phyloP scores from a whole-genome alignment of 1,284 basidiomycete species.

The Austroboletus niveus region DNA sequence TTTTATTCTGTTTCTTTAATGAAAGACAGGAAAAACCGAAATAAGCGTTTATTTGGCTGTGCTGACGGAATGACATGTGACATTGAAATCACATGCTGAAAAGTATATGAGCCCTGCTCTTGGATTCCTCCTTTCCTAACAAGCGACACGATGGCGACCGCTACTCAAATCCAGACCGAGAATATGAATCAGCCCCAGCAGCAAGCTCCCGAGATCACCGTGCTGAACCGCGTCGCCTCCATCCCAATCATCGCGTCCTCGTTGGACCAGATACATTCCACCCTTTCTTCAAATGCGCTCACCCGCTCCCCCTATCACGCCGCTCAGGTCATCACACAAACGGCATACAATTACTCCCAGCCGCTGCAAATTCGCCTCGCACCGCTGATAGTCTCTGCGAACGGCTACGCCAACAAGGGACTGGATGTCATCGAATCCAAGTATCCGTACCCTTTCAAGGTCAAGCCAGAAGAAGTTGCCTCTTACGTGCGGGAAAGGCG shows the following conservation, averaged over 20 bases:
- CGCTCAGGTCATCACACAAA: constrained; percentile 56
- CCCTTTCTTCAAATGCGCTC: constrained; percentile 56
- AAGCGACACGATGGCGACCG: constrained; percentile 37
- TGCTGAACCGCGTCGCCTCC: constrained; percentile 58
- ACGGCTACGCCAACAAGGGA: constrained; percentile 67
- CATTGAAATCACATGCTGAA: constrained; percentile 25
- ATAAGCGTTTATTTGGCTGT: too few species aligned
- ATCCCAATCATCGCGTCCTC: constrained; percentile 70
- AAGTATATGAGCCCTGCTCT: constrained; percentile 32
- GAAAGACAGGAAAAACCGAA: too few species aligned
- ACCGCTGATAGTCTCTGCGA: constrained; percentile 60
- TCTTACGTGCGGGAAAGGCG: constrained; percentile 56
- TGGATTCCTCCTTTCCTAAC: background rate
- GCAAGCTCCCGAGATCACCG: constrained; percentile 52
- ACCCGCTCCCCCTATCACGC: constrained; percentile 62
- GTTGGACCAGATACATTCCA: constrained; percentile 54
- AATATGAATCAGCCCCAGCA: constrained; percentile 30
- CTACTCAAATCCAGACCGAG: constrained; percentile 31
- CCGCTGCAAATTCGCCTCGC: constrained; percentile 64
- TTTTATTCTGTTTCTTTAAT: too few species aligned
- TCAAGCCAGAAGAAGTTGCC: constrained; percentile 66
- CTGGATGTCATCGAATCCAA: constrained; percentile 70
- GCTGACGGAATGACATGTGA: too few species aligned
- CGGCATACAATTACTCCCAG: constrained; percentile 60
- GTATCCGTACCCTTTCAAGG: constrained; percentile 74